A percentile compares a stretch with the other conserved stretches of the same genome.
phyloP scores from a whole-genome alignment of 2,329 filamentous ascomycete genomes.

The Rhynchosporium secalis region DNA sequence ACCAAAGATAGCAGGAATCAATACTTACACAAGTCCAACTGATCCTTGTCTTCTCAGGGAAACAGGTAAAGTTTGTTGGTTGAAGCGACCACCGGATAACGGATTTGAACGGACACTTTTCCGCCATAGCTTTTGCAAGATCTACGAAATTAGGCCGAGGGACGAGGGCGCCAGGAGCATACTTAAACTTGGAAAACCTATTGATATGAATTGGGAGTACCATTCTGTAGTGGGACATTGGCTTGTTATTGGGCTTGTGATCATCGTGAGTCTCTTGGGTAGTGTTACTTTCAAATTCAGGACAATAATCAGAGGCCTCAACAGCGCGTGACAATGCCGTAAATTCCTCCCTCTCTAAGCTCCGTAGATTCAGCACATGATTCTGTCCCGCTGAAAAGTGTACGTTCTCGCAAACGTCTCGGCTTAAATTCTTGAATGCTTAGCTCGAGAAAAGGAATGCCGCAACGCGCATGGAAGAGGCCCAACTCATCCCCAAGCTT shows the following conservation, averaged over 20 bases:
- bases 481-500: not conserved
- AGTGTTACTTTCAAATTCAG: too few species aligned
- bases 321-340: not conserved
- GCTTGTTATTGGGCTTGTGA: not conserved
- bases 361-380: not conserved
- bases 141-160: not conserved
- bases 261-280: too few species aligned
- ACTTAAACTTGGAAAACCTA: not conserved
- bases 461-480: not conserved
- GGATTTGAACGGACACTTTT: not conserved
- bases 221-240: not conserved
- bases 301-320: too few species aligned
- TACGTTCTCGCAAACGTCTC: not conserved
- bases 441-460: not conserved
- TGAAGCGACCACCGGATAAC: not conserved
- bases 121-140: not conserved
- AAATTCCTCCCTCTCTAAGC: not conserved
- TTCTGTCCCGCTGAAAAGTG: not conserved
- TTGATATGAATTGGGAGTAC: not conserved
- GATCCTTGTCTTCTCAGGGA: not conserved
- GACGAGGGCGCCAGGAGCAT: not conserved
- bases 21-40: not conserved
- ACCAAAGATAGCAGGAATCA: not conserved
- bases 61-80: not conserved
- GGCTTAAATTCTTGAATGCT: not conserved